Evolutionary conservation across 1,139 yeast species (phyloP), one percentile per base, ranked within the genome.

Genomic region (Sugiyamaella novakii): DNA sequence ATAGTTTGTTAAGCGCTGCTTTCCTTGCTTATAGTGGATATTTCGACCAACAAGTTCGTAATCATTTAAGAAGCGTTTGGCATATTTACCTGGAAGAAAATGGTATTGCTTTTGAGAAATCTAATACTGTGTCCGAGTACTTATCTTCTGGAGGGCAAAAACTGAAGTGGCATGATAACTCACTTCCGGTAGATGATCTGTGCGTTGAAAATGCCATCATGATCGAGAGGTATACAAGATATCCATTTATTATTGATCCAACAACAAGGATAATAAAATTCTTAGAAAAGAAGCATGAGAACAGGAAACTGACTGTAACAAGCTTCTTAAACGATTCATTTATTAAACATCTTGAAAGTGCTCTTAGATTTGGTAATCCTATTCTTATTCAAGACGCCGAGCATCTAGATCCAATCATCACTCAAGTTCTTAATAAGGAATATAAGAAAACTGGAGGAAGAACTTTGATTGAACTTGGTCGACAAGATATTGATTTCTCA

Each of bases 351-450:
- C 66, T 91, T 21, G 96, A 88, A 62, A 85, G 88, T 61, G 83
- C 95, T 0, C 65, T 91, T 22, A 72, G 94, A 53, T 91, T 91
- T 72, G 98, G 98, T 6, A 89, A 88, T 3, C 62, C 78, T 0
- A 70, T 91, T 7, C 63, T 91, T 10, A 76, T 91, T 25, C 81
- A 80, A 58, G 94, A 91, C 66, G 88, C 91, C 2, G 97, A 91
- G 61, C 71, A 76, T 57, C 81, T 79, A 61, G 92, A 91, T 63
- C 95, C 97, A 0, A 69, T 86, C 10, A 62, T 91, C 18, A 79
- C 79, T 51, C 74, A 84, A 0, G 66, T 91, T 1, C 67, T 92
- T 39, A 74, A 81, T 47, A 71, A 72, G 39, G 95, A 87, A 53
- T 74, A 80, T 33, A 76, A 75, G 37, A 72, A 75, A 28, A 75